Evolutionary conservation across 78 protist genomes (phyloP).

Genomic region (Isochrysis galbana): DNA sequence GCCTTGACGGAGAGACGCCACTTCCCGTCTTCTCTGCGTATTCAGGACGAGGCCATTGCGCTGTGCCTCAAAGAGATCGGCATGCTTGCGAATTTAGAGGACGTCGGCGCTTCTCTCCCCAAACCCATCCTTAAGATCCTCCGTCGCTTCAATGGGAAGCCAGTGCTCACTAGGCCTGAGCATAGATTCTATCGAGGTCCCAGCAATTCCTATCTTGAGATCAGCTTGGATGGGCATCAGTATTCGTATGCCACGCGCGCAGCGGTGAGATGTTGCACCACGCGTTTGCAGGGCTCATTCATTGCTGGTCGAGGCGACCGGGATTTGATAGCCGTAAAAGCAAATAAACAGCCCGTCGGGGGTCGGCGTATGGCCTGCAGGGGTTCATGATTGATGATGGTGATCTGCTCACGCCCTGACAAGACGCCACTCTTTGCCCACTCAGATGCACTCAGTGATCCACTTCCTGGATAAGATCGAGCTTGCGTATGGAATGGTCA

Average conservation of each 20-base stretch:
- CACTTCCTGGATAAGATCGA: too few species aligned
- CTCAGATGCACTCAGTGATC: too few species aligned
- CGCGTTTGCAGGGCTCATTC: neutral
- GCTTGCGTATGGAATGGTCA: neutral
- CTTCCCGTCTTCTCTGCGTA: too few species aligned
- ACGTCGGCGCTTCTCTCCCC: neutral
- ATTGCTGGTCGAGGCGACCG: too few species aligned
- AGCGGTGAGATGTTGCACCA: neutral
- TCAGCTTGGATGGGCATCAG: neutral
- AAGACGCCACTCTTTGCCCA: too few species aligned
- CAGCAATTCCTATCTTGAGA: neutral
- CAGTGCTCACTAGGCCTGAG: neutral
- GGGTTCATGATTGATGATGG: too few species aligned
- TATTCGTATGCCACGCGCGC: neutral
- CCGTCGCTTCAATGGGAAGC: neutral
- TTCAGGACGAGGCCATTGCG: neutral
- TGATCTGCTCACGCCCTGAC: too few species aligned
- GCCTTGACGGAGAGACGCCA: too few species aligned
- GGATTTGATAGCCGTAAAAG: too few species aligned
- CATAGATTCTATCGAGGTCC: neutral
- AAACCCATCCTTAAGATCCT: neutral
- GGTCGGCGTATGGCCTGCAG: too few species aligned
- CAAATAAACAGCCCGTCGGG: too few species aligned
- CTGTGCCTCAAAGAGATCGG: neutral
- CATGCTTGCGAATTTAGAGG: neutral